A percentile compares a stretch with the other conserved stretches of the same genome.
These are phyloP conservation scores for Didymella exigua DNA, from an alignment of 2,329 filamentous ascomycete species.

Conservation along the genomic window DNA sequence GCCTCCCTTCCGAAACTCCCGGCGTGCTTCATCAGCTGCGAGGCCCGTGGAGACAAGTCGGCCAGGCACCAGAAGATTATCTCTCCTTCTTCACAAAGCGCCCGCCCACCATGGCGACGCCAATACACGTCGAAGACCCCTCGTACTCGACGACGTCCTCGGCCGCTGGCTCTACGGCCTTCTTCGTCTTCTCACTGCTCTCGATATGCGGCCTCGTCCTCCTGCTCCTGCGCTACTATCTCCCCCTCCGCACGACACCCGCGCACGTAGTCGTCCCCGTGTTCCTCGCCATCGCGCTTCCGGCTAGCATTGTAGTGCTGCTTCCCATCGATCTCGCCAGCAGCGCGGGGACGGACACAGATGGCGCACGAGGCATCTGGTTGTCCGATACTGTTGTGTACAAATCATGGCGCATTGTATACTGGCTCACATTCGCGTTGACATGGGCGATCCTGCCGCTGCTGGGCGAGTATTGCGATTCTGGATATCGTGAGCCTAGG, in stretches of 20 bases:
- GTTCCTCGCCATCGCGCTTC: slow-evolving; percentile 93
- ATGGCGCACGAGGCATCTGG: slow-evolving; percentile 80
- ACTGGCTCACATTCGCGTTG: slow-evolving; percentile 94
- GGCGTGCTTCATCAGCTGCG: slow-evolving; percentile 12
- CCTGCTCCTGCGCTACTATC: slow-evolving; percentile 84
- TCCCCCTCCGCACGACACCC: slow-evolving; percentile 88
- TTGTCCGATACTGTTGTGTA: slow-evolving; percentile 77
- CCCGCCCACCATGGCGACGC: slow-evolving; percentile 11
- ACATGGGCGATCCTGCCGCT: slow-evolving; percentile 96
- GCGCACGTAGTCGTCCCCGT: slow-evolving; percentile 89
- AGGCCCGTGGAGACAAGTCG: slow-evolving; percentile 1
- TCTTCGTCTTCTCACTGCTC: slow-evolving; percentile 74
- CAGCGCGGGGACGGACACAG: slow-evolving; percentile 74
- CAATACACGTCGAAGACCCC: slow-evolving; percentile 20
- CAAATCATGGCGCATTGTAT: slow-evolving; percentile 91
- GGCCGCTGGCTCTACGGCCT: slow-evolving; percentile 78
- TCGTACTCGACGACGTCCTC: slow-evolving; percentile 55
- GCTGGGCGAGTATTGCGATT: slow-evolving; percentile 91
- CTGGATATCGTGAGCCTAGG: slow-evolving; percentile 86
- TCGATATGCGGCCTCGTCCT: slow-evolving; percentile 78
- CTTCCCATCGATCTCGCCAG: slow-evolving; percentile 96
- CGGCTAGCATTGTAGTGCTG: slow-evolving; percentile 86
- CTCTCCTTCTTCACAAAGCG: slow-evolving; percentile 6
- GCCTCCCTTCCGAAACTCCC: slow-evolving; percentile 16
- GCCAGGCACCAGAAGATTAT: slow-evolving; percentile 16